A percentile compares a stretch with the other conserved stretches of the same genome.
These are phyloP conservation scores for Teunomyces cretensis DNA, from an alignment of 805 yeast genomes.

Conservation along the genomic window DNA sequence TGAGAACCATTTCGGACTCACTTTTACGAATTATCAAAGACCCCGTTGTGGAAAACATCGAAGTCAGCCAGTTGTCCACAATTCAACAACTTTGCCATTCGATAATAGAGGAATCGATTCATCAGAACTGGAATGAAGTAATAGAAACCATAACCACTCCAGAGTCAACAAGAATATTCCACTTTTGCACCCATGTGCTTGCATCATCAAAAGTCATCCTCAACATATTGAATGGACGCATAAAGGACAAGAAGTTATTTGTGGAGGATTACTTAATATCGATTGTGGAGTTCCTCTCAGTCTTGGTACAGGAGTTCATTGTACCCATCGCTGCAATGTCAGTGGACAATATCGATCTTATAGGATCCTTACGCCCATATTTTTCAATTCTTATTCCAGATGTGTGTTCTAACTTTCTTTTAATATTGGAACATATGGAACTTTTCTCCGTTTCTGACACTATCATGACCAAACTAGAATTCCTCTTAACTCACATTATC, in stretches of 20 bases:
- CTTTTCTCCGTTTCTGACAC: slow-evolving; percentile 41
- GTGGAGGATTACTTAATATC: slow-evolving; percentile 44
- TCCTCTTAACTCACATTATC: slow-evolving; percentile 41
- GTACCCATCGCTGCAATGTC: slow-evolving; percentile 12
- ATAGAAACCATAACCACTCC: neutral
- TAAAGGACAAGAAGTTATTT: slow-evolving; percentile 44
- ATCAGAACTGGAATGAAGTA: slow-evolving; percentile 19
- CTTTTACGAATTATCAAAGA: slow-evolving; percentile 25
- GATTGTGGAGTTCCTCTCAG: slow-evolving; percentile 40
- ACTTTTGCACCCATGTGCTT: slow-evolving; percentile 12
- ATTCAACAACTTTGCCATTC: slow-evolving; percentile 28
- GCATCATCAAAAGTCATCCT: slow-evolving; percentile 38
- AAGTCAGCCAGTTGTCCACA: slow-evolving; percentile 14
- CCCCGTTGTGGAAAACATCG: slow-evolving; percentile 13
- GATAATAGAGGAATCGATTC: slow-evolving; percentile 21
- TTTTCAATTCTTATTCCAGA: slow-evolving; percentile 14
- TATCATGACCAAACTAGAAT: slow-evolving; percentile 58
- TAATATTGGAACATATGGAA: slow-evolving; percentile 11
- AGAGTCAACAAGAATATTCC: slow-evolving; percentile 1
- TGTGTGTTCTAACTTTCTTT: slow-evolving; percentile 8
- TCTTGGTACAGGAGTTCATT: slow-evolving; percentile 28
- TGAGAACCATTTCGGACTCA: slow-evolving; percentile 18
- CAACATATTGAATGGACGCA: slow-evolving; percentile 38
- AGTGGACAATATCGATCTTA: slow-evolving; percentile 1
- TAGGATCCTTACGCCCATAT: slow-evolving; percentile 9